A percentile compares a stretch with the other conserved stretches of the same genome.
Evolutionary conservation across 805 yeast species (phyloP).

Genomic region (Metschnikowia bowlesiae): DNA sequence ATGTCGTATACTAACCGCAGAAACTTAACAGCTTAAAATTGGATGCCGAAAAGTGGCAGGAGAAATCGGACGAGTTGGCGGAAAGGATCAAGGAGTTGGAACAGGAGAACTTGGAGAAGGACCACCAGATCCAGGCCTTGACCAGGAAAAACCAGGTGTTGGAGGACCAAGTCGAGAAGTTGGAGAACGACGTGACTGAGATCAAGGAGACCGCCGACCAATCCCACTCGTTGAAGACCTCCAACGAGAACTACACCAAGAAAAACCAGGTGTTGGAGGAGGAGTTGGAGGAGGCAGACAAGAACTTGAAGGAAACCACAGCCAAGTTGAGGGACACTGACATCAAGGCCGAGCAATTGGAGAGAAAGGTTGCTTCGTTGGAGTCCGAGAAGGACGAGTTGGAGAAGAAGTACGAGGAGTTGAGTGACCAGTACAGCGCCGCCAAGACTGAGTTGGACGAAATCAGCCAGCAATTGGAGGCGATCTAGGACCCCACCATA

Average conservation of each 20-base stretch:
- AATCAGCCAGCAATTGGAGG: conserved; percentile 93
- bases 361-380: conserved; percentile 86
- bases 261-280: conserved; percentile 86
- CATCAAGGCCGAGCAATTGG: conserved; percentile 92
- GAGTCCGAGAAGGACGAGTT: conserved; percentile 88
- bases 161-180: conserved; percentile 77
- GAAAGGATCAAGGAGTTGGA: conserved; percentile 82
- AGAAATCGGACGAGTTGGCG: conserved; percentile 83
- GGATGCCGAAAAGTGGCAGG: conserved; percentile 97
- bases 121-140: conserved; percentile 89
- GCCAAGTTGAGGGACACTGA: conserved; percentile 93
- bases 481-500: conserved; percentile 35
- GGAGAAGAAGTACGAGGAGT: conserved; percentile 83
- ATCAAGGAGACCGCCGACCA: conserved; percentile 87
- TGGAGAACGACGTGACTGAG: conserved; percentile 68
- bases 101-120: conserved; percentile 88
- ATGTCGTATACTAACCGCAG: conserved; percentile 32
- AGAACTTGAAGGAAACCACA: conserved; percentile 87
- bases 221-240: conserved; percentile 79
- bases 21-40: conserved; percentile 84
- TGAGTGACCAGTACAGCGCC: conserved; percentile 71
- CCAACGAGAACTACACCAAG: conserved; percentile 87
- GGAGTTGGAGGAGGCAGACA: conserved; percentile 86
- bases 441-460: conserved; percentile 95
- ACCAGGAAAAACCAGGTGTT: conserved; percentile 86